These are phyloP conservation scores for Cotoneaster glaucophyllus DNA, from an alignment of 306 rosid genomes.

Conservation along the genomic window DNA sequence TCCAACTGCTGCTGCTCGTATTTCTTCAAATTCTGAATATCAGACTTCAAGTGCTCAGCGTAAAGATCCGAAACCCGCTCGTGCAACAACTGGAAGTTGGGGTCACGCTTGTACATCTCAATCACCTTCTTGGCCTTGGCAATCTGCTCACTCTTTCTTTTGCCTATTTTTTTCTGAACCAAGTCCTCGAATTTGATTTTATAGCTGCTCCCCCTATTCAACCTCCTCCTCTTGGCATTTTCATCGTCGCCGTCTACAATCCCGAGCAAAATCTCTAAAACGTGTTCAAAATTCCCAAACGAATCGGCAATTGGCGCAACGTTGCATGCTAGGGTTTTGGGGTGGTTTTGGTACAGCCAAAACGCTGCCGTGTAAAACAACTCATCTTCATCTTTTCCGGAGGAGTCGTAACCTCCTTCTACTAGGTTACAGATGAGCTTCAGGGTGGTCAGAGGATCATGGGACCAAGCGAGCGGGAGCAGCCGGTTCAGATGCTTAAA, in stretches of 20 bases:
- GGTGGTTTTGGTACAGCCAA: conserved; percentile 51
- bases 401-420: conserved; percentile 16
- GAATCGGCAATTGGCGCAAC: conserved; percentile 35
- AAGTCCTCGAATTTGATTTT: not conserved
- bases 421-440: conserved; percentile 40
- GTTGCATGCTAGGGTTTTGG: conserved; percentile 45
- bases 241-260: conserved; percentile 25
- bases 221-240: conserved; percentile 7
- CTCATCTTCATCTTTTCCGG: conserved; percentile 28
- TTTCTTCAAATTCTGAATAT: conserved; percentile 29
- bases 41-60: conserved; percentile 41
- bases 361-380: conserved; percentile 41
- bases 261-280: conserved; percentile 53
- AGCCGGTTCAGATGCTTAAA: not conserved
- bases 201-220: not conserved
- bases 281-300: conserved; percentile 55
- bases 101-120: conserved; percentile 24
- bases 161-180: not conserved
- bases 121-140: conserved; percentile 48
- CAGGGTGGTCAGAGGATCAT: conserved; percentile 24
- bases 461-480: conserved; percentile 36
- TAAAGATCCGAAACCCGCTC: conserved; percentile 43
- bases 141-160: not conserved
- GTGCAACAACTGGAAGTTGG: conserved; percentile 27
- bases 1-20: conserved; percentile 26